Evolutionary conservation across 2,329 filamentous ascomycete species (phyloP).

Genomic region (Emmonsiellopsis sp.): DNA sequence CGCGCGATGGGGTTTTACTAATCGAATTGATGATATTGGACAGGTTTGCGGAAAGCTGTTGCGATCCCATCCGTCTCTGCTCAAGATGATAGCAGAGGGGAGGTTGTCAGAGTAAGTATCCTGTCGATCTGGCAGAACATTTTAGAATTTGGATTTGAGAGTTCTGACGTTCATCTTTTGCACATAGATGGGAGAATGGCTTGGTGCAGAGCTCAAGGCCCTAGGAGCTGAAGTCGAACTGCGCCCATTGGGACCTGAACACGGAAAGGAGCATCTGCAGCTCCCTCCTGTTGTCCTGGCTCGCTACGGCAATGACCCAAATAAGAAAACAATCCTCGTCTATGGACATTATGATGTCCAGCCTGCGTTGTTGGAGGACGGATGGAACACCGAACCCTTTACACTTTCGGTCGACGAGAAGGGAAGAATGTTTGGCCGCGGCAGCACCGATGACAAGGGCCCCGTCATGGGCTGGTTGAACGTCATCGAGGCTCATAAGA

Average conservation of each 20-base stretch:
- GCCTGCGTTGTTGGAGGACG: slow-evolving; percentile 84
- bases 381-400: slow-evolving; percentile 94
- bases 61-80: slow-evolving; percentile 94
- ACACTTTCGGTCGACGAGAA: slow-evolving; percentile 78
- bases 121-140: not conserved
- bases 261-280: slow-evolving; percentile 78
- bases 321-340: slow-evolving; percentile 89
- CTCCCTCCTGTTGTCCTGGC: slow-evolving; percentile 88
- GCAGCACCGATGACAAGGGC: slow-evolving; percentile 95
- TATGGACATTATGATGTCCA: slow-evolving; percentile 99
- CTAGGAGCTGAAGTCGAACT: slow-evolving; percentile 84
- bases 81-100: slow-evolving; percentile 75
- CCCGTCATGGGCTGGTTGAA: slow-evolving; percentile 97
- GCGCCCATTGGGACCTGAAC: slow-evolving; percentile 81
- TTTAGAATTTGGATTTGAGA: not conserved
- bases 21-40: not conserved
- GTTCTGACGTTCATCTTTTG: not conserved
- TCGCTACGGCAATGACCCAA: slow-evolving; percentile 84
- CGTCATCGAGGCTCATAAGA: slow-evolving; percentile 94
- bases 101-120: slow-evolving; percentile 68
- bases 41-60: slow-evolving; percentile 71
- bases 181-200: slow-evolving; percentile 75
- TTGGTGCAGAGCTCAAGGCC: slow-evolving; percentile 69
- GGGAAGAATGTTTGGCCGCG: slow-evolving; percentile 91
- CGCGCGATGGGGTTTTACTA: not conserved